Evolutionary conservation across 192 early-diverging fungal genomes (phyloP).

Genomic region (Linnemannia hyalina): DNA sequence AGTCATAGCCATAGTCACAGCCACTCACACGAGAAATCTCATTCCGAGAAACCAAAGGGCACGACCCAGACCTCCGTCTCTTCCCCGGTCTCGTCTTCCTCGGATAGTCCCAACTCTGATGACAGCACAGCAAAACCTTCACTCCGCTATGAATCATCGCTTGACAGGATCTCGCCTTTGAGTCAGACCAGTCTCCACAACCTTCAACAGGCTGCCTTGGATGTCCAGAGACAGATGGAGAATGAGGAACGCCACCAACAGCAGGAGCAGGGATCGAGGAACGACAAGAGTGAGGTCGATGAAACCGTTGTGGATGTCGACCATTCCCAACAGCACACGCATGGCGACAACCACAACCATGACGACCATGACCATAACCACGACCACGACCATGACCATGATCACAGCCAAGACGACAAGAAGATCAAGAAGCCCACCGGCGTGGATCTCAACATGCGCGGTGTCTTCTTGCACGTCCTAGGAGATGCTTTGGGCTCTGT

Average conservation of each 20-base stretch:
- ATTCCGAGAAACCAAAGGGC: constrained; percentile 8
- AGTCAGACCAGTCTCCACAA: constrained; percentile 32
- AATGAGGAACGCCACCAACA: constrained; percentile 13
- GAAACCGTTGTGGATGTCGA: constrained; percentile 16
- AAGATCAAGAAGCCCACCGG: constrained; percentile 49
- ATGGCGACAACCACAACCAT: constrained; percentile 9
- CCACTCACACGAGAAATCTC: constrained; percentile 32
- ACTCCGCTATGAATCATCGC: constrained; percentile 29
- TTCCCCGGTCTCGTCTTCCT: neutral
- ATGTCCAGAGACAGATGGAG: constrained; percentile 42
- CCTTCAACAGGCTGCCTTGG: constrained; percentile 29
- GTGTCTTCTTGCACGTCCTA: constrained; percentile 90
- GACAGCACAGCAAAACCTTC: neutral
- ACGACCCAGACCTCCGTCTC: neutral
- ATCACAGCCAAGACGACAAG: constrained; percentile 25
- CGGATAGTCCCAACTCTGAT: neutral
- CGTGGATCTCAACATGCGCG: constrained; percentile 68
- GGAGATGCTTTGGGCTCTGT: constrained; percentile 92
- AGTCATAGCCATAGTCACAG: constrained; percentile 73
- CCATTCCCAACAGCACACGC: neutral
- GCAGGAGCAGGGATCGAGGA: neutral
- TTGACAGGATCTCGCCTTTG: constrained; percentile 40
- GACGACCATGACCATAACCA: neutral
- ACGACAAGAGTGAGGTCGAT: neutral
- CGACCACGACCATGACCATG: constrained; percentile 31